Evolutionary conservation across 371 early-diverging fungal species (phyloP).

Genomic region (Mucor plumbeus): DNA sequence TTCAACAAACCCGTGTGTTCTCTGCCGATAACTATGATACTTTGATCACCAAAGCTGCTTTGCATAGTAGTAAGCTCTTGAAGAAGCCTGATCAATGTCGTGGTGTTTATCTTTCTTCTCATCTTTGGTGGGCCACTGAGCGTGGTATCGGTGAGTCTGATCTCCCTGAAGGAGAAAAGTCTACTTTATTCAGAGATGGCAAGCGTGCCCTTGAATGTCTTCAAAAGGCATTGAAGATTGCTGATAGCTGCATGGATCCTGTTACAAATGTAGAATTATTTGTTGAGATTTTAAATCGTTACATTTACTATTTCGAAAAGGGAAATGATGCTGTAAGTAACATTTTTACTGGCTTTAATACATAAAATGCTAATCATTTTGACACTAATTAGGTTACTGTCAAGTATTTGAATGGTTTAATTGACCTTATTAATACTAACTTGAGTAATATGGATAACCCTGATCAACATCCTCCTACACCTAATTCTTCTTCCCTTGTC

Average conservation of each 20-base stretch:
- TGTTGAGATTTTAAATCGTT: conserved; percentile 90
- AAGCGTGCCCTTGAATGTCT: conserved; percentile 83
- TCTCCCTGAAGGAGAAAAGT: conserved; percentile 32
- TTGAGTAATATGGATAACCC: conserved; percentile 73
- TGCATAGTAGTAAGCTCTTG: conserved; percentile 85
- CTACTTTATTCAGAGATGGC: conserved; percentile 71
- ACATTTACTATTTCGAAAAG: conserved; percentile 87
- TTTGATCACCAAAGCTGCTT: conserved; percentile 85
- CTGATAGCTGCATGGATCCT: conserved; percentile 88
- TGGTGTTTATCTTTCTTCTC: conserved; percentile 75
- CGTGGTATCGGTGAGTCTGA: conserved; percentile 41
- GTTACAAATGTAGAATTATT: conserved; percentile 83
- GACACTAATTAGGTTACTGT: conserved; percentile 60
- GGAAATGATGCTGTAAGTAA: conserved; percentile 74
- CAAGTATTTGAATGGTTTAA: conserved; percentile 88
- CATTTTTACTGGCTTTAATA: not conserved
- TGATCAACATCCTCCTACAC: conserved; percentile 66
- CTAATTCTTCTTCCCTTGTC: conserved; percentile 63
- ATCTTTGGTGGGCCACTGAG: conserved; percentile 85
- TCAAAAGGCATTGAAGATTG: conserved; percentile 89
- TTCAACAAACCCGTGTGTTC: conserved; percentile 79
- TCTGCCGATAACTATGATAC: conserved; percentile 87
- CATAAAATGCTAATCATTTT: not conserved
- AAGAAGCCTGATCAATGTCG: conserved; percentile 94
- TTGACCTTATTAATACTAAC: conserved; percentile 85